Evolutionary conservation across 768 basidiomycete genomes (phyloP), one percentile per base, ranked within the genome.

Genomic region (Hirschioporus abietinus): DNA sequence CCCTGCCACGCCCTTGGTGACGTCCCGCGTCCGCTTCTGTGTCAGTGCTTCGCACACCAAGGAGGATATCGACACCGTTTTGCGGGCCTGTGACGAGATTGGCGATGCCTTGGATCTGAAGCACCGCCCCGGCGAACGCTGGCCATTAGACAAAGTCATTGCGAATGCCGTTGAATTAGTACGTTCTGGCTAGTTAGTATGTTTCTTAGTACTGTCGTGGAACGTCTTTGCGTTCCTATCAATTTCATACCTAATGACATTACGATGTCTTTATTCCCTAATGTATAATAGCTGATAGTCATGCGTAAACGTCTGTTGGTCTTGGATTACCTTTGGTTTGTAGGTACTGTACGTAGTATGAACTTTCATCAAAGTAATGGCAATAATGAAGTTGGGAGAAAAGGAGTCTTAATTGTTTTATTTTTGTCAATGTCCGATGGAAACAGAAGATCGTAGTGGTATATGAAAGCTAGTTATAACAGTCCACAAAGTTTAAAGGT

Each of bases 21-120:
- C 93, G 10, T 85, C 88, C 59, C 86, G 97, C 30, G 93, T 95
- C 64, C 83, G 97, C 72, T 97, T 99, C 83, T 99, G 97, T 74
- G 83, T 98, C 18, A 94, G 92, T 66, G 92, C 96, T 12, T 82
- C 95, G 62, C 97, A 99, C 82, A 99, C 96, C 66, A 99, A 99
- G 81, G 91, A 95, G 71, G 97, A 99, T 73, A 87, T 99, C 66
- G 97, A 99, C 78, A 79, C 80, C 15, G 79, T 99, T 30, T 81
- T 99, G 62, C 79, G 84, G 58, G 96, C 96, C 8, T 93, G 90
- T 72, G 94, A 97, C 76, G 96, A 97, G 77, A 81, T 99, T 68
- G 97, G 97, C 27, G 90, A 92, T 72, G 74, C 92, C 27, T 79
- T 99, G 69, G 95, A 96, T 78, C 79, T 98, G 77, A 98, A 97